Evolutionary conservation across 441 rosid species (phyloP), one percentile per base, ranked within the genome.

Genomic region (Adansonia madagascariensis): DNA sequence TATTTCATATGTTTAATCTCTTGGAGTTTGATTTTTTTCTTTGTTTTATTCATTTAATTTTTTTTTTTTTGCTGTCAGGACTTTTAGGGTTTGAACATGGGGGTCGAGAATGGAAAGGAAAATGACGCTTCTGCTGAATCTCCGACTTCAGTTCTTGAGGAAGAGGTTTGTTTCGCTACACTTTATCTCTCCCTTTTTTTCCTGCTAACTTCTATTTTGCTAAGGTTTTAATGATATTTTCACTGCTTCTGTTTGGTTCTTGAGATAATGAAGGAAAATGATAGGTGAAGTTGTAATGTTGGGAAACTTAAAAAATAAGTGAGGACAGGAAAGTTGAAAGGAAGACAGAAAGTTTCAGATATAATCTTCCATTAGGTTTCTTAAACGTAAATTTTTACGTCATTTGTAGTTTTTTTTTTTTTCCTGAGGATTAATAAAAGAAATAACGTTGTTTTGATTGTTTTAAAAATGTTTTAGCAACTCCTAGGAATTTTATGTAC

Each of bases 141-240:
- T 12, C 98, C 97, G 52, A 92, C 92, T 67, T 95, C 99, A 59
- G 99, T 95, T 74, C 95, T 95, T 12, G 91, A 80, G 71, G 97
- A 92, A n/a, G 97, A 95, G 91, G 99, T 95, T 76, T 57, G 75
- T 56, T 65, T 47, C 31, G 27, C 17, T 44, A 43, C 74, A 17
- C 18, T 49, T 20, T 65, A 1, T 55, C 1, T 12, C 17, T 12
- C 46, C 11, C 24, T 22, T 9, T 10, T 11, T 35, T 67, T 20
- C 61, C 1, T 14, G 64, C 56, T 31, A 31, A 31, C 35, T 31
- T 31, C 35, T 31, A 4, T 31, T 31, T 31, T 31, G 35, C 35
- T 71, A 35, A 20, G 43, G 18, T 39, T 64, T 56, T 49, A 14
- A 27, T 49, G 59, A 12, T 35, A 39, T 39, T 15, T 35, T 15